Evolutionary conservation across 164 flowering plant genomes (phyloP).

Genomic region (Amborella trichopoda): DNA sequence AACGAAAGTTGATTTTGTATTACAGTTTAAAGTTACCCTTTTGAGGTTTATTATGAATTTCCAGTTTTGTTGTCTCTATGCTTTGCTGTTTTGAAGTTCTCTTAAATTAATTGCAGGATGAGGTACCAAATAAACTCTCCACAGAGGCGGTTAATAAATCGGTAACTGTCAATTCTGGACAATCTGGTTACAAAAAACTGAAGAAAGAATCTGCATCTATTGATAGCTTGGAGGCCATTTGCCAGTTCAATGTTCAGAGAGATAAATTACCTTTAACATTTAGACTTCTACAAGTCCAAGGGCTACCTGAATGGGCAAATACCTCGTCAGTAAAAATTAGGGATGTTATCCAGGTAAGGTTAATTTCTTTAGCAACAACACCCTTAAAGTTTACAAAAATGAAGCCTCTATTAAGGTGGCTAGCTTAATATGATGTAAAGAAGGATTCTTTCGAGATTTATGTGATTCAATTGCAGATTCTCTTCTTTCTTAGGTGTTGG

Average conservation of each 20-base stretch:
- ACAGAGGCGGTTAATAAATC: slow-evolving; percentile 5
- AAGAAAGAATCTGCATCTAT: slow-evolving; percentile 1
- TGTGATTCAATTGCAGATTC: too few species aligned
- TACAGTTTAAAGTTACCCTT: too few species aligned
- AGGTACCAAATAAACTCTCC: slow-evolving; percentile 6
- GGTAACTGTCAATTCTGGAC: slow-evolving; percentile 1
- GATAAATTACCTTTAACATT: slow-evolving; percentile 51
- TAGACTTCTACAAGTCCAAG: slow-evolving; percentile 64
- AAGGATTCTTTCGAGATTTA: too few species aligned
- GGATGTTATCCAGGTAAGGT: slow-evolving; percentile 72
- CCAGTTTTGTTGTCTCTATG: too few species aligned
- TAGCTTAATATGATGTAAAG: too few species aligned
- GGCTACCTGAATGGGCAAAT: slow-evolving; percentile 90
- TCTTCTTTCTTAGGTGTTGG: too few species aligned
- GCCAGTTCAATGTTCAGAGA: slow-evolving; percentile 33
- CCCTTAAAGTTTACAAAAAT: background rate
- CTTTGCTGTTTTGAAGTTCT: background rate
- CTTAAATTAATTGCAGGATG: slow-evolving; percentile 11
- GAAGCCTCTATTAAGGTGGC: too few species aligned
- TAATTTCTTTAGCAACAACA: background rate
- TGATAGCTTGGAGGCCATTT: slow-evolving; percentile 34
- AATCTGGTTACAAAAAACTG: slow-evolving; percentile 6
- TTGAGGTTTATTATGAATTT: too few species aligned
- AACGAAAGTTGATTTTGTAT: too few species aligned
- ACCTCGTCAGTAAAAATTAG: slow-evolving; percentile 60